phyloP scores from a whole-genome alignment of 768 basidiomycete species.

The Chalciporus chontae region DNA sequence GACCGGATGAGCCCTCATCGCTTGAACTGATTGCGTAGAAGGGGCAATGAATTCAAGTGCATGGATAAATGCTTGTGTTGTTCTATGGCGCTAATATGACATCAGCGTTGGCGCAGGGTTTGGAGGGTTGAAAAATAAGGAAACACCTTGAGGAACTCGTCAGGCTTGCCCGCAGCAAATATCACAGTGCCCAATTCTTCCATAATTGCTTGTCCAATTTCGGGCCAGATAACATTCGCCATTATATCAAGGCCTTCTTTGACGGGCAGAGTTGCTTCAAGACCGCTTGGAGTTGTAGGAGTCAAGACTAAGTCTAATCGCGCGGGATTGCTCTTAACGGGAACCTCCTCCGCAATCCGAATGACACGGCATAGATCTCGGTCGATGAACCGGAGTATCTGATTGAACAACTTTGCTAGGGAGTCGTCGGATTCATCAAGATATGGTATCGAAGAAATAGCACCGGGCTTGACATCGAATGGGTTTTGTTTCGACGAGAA shows the following conservation, averaged over 20 bases:
- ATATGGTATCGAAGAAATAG: conserved; percentile 41
- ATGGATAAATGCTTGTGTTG: conserved; percentile 76
- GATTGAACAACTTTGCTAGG: conserved; percentile 76
- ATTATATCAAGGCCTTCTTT: conserved; percentile 72
- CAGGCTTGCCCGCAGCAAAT: conserved; percentile 90
- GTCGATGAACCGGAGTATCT: conserved; percentile 76
- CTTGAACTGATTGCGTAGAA: conserved; percentile 61
- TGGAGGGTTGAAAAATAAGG: not conserved
- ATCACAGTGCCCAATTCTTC: conserved; percentile 78
- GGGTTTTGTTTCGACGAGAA: conserved; percentile 41
- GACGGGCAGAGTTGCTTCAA: conserved; percentile 6
- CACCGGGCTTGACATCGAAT: conserved; percentile 29
- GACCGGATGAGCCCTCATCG: conserved; percentile 69
- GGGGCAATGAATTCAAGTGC: conserved; percentile 83
- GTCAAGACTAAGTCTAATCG: conserved; percentile 9
- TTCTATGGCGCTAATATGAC: conserved; percentile 68
- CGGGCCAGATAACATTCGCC: conserved; percentile 86
- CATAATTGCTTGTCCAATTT: conserved; percentile 75
- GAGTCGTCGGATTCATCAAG: conserved; percentile 66
- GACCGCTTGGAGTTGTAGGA: not conserved
- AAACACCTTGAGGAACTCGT: conserved; percentile 82
- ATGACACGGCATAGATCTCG: conserved; percentile 72
- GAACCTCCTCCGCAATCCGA: conserved; percentile 69
- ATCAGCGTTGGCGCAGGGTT: conserved; percentile 1
- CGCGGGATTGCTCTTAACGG: conserved; percentile 42